These are phyloP conservation scores for Jacaranda copaia DNA, from an alignment of 257 asterid species.

Conservation along the genomic window DNA sequence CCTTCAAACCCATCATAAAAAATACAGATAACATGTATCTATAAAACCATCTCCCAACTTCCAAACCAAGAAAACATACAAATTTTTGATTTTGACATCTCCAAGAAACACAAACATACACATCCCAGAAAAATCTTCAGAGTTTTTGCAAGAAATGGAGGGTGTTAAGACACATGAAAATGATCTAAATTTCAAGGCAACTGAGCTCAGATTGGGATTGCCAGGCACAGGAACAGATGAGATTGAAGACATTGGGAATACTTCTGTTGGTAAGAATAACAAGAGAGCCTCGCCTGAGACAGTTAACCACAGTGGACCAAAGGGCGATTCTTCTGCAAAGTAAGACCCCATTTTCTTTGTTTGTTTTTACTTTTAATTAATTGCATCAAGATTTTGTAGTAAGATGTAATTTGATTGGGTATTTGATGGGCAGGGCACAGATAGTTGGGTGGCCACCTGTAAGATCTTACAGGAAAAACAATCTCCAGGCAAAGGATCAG, in stretches of 20 bases:
- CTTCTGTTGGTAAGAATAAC: constrained; percentile 47
- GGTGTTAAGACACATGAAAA: constrained; percentile 37
- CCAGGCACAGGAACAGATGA: constrained; percentile 65
- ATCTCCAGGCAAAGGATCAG: constrained; percentile 48
- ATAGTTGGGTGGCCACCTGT: constrained; percentile 96
- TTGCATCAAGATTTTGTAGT: constrained; percentile 9
- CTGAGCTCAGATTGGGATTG: constrained; percentile 83
- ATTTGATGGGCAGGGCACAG: constrained; percentile 60
- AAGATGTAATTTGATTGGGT: constrained; percentile 1
- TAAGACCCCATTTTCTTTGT: constrained; percentile 39
- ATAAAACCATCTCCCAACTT: constrained; percentile 11
- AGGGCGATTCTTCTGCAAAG: constrained; percentile 48
- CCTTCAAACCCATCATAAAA: not conserved
- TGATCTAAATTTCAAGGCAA: constrained; percentile 72
- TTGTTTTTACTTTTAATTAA: not conserved
- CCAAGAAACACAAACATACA: not conserved
- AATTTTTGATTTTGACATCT: not conserved
- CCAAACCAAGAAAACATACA: not conserved
- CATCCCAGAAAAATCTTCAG: not conserved
- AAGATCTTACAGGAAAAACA: constrained; percentile 67
- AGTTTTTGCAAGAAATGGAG: constrained; percentile 42
- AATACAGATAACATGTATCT: not conserved
- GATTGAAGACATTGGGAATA: constrained; percentile 23
- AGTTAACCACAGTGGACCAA: constrained; percentile 1
- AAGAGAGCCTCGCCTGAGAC: constrained; percentile 58